Base-by-base conservation (phyloP, 768 basidiomycete species). In the Strobilomyces echinocephalus region DNA sequence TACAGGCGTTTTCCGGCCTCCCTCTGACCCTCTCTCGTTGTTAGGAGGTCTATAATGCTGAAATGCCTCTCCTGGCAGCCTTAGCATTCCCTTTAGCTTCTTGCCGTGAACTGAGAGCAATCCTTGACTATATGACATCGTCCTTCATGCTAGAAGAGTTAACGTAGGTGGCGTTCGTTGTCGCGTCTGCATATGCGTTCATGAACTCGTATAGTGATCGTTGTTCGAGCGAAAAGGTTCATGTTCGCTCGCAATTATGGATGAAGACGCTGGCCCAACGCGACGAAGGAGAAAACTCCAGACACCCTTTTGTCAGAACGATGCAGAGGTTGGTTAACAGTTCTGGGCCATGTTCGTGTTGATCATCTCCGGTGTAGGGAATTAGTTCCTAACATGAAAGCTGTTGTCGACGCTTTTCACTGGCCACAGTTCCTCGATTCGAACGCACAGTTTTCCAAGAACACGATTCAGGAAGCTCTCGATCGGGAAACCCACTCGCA, bases 141-240 rank as follows among this genome's bases (percentile, higher is more conserved):
- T 69, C 67, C 8, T 67, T 69, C 52, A 67, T 69, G 63, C 57
- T 69, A 8, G 67, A 68, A 46, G 63, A 65, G 36, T 39, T 67
- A 34, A 68, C 67, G 67, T 63, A 50, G 20, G 62, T 26, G 41
- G n/a, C 10, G 15, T 54, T 16, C 16, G 34, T 11, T 14, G 8
- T 42, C 35, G 48, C 18, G 1, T 55, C 12, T 39, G 21, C 21
- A 50, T 5, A 9, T 20, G 9, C 21, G 53, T 30, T 55, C 34
- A 56, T n/a, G 6, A 5, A 26, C 33, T 39, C 33, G 26, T 47
- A 35, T 21, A 68, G 66, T 26, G 67, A 68, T 52, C 62, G 60
- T 2, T 57, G 57, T 31, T 66, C 67, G 11, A 68, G 67, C 44
- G 45, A 45, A 38, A 54, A 58, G 36, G 53, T 58, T 11, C 14